A percentile compares a stretch with the other conserved stretches of the same genome.
Conservation (phyloP, 75 land plant genomes). For the Sequoiadendron giganteum region DNA sequence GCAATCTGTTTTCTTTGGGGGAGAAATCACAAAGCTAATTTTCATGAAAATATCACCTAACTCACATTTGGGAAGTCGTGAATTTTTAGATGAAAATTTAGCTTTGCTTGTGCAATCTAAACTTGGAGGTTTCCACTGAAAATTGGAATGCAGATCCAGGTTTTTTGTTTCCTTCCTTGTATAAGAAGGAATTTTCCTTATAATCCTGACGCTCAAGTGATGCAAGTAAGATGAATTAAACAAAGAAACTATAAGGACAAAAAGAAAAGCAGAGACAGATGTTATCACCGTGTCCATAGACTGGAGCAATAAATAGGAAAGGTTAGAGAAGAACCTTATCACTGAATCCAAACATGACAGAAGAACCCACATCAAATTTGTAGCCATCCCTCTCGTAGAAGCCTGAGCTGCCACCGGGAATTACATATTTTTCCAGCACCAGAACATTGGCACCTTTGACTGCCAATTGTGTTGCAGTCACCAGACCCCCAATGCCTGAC, state of each 20-base stretch:
- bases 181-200: neutral
- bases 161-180: neutral
- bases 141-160: neutral
- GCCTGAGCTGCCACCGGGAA: slow-evolving; percentile 98
- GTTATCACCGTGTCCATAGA: neutral
- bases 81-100: too few species aligned
- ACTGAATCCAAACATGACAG: slow-evolving; percentile 99
- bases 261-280: neutral
- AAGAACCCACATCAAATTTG: slow-evolving; percentile 97
- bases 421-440: slow-evolving; percentile 95
- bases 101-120: neutral
- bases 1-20: too few species aligned
- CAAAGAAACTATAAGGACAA: neutral
- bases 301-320: neutral
- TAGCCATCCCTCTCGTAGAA: slow-evolving; percentile 84
- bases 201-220: neutral
- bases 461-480: slow-evolving; percentile 92
- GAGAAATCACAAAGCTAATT: too few species aligned
- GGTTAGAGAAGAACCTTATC: slow-evolving; percentile 64
- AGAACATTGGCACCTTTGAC: slow-evolving; percentile 88
- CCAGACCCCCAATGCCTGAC: slow-evolving; percentile 94
- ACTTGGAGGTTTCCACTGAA: neutral
- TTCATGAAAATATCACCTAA: too few species aligned
- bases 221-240: neutral
- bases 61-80: too few species aligned